Evolutionary conservation across 1,284 basidiomycete genomes (phyloP).

Genomic region (Cystobasidiaceae sp.): DNA sequence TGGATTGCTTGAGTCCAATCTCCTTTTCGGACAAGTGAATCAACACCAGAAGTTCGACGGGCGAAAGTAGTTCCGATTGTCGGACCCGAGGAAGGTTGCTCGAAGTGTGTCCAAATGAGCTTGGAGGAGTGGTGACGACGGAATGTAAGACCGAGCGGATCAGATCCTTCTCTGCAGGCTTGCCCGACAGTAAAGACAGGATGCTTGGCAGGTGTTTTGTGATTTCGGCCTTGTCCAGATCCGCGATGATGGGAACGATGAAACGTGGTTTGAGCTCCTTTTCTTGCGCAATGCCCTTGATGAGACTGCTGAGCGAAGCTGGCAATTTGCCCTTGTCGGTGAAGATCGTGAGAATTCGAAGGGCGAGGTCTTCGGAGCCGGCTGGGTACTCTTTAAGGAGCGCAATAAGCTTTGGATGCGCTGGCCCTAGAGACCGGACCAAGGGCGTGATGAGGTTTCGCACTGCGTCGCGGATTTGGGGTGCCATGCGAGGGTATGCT

Average conservation of each 20-base stretch:
- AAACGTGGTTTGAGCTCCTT: slow-evolving; percentile 81
- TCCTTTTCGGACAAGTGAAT: slow-evolving; percentile 87
- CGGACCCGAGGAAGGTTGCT: slow-evolving; percentile 78
- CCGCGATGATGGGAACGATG: slow-evolving; percentile 88
- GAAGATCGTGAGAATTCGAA: slow-evolving; percentile 80
- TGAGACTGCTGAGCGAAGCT: slow-evolving; percentile 45
- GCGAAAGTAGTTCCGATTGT: slow-evolving; percentile 81
- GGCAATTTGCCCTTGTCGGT: slow-evolving; percentile 71
- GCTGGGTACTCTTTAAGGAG: slow-evolving; percentile 76
- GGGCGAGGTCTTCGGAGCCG: slow-evolving; percentile 83
- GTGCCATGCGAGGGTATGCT: slow-evolving; percentile 76
- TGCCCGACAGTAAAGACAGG: slow-evolving; percentile 78
- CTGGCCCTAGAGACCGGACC: slow-evolving; percentile 80
- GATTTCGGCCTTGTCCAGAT: slow-evolving; percentile 96
- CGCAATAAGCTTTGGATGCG: slow-evolving; percentile 75
- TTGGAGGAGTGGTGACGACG: slow-evolving; percentile 76
- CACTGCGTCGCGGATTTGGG: slow-evolving; percentile 74
- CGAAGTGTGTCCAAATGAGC: slow-evolving; percentile 68
- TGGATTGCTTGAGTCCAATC: slow-evolving; percentile 74
- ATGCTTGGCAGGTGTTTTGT: slow-evolving; percentile 81
- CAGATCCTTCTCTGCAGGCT: slow-evolving; percentile 65
- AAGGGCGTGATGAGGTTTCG: slow-evolving; percentile 83
- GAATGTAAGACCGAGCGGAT: slow-evolving; percentile 54
- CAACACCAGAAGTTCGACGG: slow-evolving; percentile 89
- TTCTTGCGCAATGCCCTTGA: slow-evolving; percentile 52